phyloP scores from a whole-genome alignment of 805 yeast species.

The Kuraishia ogatae region DNA sequence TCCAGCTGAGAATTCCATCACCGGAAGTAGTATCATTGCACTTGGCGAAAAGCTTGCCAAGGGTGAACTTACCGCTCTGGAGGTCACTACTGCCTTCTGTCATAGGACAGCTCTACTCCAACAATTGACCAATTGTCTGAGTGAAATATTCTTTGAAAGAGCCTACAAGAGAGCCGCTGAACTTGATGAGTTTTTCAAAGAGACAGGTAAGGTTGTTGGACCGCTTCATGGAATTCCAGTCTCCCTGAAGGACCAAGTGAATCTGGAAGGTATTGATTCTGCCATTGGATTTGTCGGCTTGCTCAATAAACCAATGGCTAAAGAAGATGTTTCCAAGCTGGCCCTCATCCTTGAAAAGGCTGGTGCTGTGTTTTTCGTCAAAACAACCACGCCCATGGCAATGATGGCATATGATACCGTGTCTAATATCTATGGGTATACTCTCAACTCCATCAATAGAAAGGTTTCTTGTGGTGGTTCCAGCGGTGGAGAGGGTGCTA shows the following conservation, averaged over 20 bases:
- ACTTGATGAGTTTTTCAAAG: conserved; percentile 9
- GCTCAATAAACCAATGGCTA: conserved; percentile 4
- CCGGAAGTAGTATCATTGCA: conserved; percentile 12
- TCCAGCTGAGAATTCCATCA: conserved; percentile 13
- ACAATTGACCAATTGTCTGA: conserved; percentile 17
- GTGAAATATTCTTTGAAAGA: conserved; percentile 16
- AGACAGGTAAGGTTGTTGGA: conserved; percentile 11
- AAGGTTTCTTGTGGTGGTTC: conserved; percentile 54
- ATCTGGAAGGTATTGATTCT: conserved; percentile 26
- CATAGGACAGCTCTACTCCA: conserved; percentile 20
- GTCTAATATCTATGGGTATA: conserved; percentile 41
- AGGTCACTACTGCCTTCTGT: conserved; percentile 16
- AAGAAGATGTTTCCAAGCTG: conserved; percentile 10
- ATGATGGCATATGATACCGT: conserved; percentile 53
- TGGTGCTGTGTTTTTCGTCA: conserved; percentile 36
- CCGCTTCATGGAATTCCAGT: conserved; percentile 23
- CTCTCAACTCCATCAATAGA: conserved; percentile 42
- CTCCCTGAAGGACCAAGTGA: conserved; percentile 43
- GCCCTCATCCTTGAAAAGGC: conserved; percentile 8
- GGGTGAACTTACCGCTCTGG: conserved; percentile 9
- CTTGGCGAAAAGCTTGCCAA: conserved; percentile 5
- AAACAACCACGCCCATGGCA: conserved; percentile 49
- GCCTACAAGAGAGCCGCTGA: conserved; percentile 14
- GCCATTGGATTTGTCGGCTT: conserved; percentile 11
- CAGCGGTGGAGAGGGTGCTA: conserved; percentile 59